phyloP scores from a whole-genome alignment of 345 rosid species.

The Diplotaxis tenuifolia region DNA sequence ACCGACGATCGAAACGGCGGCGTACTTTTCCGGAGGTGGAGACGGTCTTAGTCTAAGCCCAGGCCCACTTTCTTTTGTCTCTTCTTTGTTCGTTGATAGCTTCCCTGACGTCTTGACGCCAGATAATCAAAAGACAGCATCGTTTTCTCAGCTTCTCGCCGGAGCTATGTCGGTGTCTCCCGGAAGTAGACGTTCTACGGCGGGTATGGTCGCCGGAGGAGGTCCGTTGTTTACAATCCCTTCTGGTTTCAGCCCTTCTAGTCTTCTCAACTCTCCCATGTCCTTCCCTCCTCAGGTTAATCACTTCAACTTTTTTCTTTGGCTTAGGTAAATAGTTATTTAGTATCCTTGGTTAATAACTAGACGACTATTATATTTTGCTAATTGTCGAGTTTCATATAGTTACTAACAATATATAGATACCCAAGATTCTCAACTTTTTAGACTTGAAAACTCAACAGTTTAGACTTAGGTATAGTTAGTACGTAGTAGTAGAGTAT shows the following conservation, averaged over 20 bases:
- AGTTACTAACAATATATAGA: not conserved
- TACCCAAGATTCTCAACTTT: not conserved
- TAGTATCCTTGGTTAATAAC: not conserved
- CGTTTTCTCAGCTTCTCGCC: constrained; percentile 89
- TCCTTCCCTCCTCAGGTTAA: constrained; percentile 75
- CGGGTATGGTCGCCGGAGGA: constrained; percentile 42
- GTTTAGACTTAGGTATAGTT: not conserved
- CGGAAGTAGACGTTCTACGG: constrained; percentile 35
- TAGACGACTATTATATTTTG: not conserved
- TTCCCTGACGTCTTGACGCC: constrained; percentile 47
- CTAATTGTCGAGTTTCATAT: not conserved
- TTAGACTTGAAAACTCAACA: not conserved
- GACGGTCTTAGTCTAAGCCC: constrained; percentile 63
- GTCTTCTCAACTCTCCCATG: constrained; percentile 74
- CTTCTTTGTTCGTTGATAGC: constrained; percentile 70
- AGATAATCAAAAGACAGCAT: constrained; percentile 37
- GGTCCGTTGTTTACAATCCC: constrained; percentile 64
- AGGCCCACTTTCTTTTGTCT: constrained; percentile 87
- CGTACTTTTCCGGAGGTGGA: constrained; percentile 50
- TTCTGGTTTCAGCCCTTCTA: constrained; percentile 91
- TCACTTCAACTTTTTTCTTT: not conserved
- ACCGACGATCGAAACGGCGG: constrained; percentile 50
- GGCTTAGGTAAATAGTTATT: not conserved
- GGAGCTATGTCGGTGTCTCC: constrained; percentile 89
- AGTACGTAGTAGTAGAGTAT: not conserved